Base-by-base conservation (phyloP, 2,329 filamentous ascomycete species). In the Bipolaris sorokiniana region DNA sequence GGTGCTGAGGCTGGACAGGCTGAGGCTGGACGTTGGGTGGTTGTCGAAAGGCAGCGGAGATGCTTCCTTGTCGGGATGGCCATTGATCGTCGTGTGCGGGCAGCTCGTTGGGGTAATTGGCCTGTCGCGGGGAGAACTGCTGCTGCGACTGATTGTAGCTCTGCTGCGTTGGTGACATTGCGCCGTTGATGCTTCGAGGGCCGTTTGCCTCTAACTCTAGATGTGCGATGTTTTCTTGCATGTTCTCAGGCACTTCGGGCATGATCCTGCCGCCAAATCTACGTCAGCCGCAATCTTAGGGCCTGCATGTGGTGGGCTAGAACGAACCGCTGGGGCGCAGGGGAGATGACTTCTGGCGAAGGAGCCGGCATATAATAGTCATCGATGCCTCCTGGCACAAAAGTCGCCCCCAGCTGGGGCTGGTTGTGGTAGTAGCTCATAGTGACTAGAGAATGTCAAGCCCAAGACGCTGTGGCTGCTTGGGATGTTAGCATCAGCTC, bases 221-320 rank as follows among this genome's bases (percentile, higher is more conserved):
- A 77, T 93, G 89, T 71, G 94, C 90, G 65, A 99, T 86, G 78
- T 91, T 94, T 72, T 96, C 89, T 80, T 97, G 92, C 86, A 99
- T 97, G 79, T 97, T 94, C 79, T 94, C 90, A 67, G 94, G 92
- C 65, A 97, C 92, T 83, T 97, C 92, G 76, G 92, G 91, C 88
- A 94, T 97, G 72, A 96, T 87, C 81, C 92, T 96, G 77, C 74
- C 55, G 54, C 54, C 59, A 52, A 54, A 55, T 53, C 60, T 64
- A 69, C 62, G 70, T 74, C 70, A 73, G 73, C 72, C 61, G 62
- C 63, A 69, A 68, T 67, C 61, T 63, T 58, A 62, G 40, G 51
- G 46, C 51, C 31, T 48, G 59, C 52, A 59, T 54, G 56, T 54
- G 55, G 53, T 60, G 56, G 64, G 58, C 63, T 56, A 59, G 61